Conservation (phyloP, 1,139 yeast species). For the Kodamaea sp. region DNA sequence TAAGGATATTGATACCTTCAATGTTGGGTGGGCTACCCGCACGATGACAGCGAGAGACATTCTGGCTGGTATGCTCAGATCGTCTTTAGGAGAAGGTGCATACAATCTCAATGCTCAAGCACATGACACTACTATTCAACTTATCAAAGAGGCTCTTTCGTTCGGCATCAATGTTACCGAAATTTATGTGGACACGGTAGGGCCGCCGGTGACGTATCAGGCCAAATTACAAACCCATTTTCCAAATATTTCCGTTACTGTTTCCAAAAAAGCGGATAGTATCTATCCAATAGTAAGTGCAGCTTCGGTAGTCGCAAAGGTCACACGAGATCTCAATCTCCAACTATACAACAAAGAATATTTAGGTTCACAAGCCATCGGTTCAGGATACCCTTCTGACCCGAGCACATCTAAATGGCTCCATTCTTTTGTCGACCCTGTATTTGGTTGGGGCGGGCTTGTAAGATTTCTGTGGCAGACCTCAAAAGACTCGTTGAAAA, state of each 20-base stretch:
- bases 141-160: constrained; percentile 62
- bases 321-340: constrained; percentile 80
- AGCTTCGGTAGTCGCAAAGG: constrained; percentile 97
- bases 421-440: constrained; percentile 56
- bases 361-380: constrained; percentile 47
- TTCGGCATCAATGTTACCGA: constrained; percentile 65
- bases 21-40: constrained; percentile 88
- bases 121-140: constrained; percentile 84
- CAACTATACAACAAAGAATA: constrained; percentile 30
- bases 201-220: constrained; percentile 87
- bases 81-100: constrained; percentile 49
- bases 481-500: constrained; percentile 68
- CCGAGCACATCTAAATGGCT: constrained; percentile 82
- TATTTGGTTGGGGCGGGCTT: constrained; percentile 86
- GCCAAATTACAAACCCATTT: constrained; percentile 68
- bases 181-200: constrained; percentile 92
- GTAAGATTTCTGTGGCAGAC: constrained; percentile 96
- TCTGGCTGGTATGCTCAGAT: constrained; percentile 80
- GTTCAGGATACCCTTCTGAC: constrained; percentile 95
- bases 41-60: constrained; percentile 87
- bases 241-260: constrained; percentile 73
- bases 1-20: constrained; percentile 54
- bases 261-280: constrained; percentile 95
- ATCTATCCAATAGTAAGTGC: constrained; percentile 92
- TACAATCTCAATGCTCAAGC: constrained; percentile 95